phyloP scores from a whole-genome alignment of 1,284 basidiomycete genomes.

The Ceratobasidium sp. region DNA sequence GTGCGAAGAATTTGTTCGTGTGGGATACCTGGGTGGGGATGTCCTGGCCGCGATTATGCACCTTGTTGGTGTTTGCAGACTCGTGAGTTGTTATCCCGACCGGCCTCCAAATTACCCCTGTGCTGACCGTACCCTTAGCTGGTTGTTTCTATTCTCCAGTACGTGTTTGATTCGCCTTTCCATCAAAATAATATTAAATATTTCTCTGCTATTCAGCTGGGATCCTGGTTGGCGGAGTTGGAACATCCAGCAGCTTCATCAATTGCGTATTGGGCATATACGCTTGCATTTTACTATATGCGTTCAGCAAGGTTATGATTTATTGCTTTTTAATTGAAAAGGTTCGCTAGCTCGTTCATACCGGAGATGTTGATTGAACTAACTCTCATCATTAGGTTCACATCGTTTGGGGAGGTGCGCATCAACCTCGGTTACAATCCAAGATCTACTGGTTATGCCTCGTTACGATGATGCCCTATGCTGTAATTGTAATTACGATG shows the following conservation, averaged over 20 bases:
- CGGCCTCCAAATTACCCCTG: neutral
- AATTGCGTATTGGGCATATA: conserved; percentile 58
- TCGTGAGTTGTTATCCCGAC: conserved; percentile 51
- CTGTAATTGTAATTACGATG: conserved; percentile 56
- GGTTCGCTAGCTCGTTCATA: conserved; percentile 50
- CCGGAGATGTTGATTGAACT: neutral
- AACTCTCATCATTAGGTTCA: conserved; percentile 54
- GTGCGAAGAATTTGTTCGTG: conserved; percentile 52
- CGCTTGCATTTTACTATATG: conserved; percentile 59
- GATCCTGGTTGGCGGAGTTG: conserved; percentile 54
- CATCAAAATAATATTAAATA: conserved; percentile 3
- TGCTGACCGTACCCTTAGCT: conserved; percentile 27
- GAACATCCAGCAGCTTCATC: conserved; percentile 54
- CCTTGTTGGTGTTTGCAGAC: conserved; percentile 55
- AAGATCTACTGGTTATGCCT: conserved; percentile 59
- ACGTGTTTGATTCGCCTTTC: conserved; percentile 38
- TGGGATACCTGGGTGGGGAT: conserved; percentile 52
- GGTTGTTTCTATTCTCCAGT: conserved; percentile 59
- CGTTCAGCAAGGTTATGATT: conserved; percentile 56
- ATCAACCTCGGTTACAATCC: conserved; percentile 54
- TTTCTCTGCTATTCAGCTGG: conserved; percentile 15
- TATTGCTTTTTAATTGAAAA: conserved; percentile 58
- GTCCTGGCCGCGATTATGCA: conserved; percentile 54
- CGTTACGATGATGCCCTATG: conserved; percentile 56
- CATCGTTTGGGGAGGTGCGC: conserved; percentile 56